phyloP scores from a whole-genome alignment of 2,329 filamentous ascomycete genomes.

The Ceratocystis lukuohia region DNA sequence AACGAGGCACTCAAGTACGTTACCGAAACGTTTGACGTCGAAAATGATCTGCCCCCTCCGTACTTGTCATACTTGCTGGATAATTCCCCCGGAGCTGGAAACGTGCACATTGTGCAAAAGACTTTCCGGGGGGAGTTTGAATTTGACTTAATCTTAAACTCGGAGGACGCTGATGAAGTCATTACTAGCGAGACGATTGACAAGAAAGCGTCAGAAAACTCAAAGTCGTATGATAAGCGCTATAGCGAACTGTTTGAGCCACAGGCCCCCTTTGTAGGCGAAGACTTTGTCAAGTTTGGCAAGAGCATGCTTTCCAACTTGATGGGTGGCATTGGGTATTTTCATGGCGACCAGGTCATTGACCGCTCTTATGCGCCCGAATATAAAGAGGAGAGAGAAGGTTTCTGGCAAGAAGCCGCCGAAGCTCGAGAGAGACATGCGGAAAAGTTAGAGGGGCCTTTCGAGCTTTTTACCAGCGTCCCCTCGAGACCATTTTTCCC shows the following conservation, averaged over 20 bases:
- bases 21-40: slow-evolving; percentile 36
- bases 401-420: slow-evolving; percentile 86
- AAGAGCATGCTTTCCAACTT: slow-evolving; percentile 90
- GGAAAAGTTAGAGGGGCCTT: slow-evolving; percentile 64
- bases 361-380: slow-evolving; percentile 85
- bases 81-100: slow-evolving; percentile 57
- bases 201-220: slow-evolving; percentile 51
- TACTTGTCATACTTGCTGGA: slow-evolving; percentile 72
- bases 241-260: slow-evolving; percentile 59
- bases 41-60: slow-evolving; percentile 65
- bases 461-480: slow-evolving; percentile 79
- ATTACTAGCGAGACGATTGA: slow-evolving; percentile 51
- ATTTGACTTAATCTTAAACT: slow-evolving; percentile 76
- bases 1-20: slow-evolving; percentile 38
- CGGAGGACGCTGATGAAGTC: slow-evolving; percentile 50
- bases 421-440: slow-evolving; percentile 57
- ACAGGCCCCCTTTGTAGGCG: slow-evolving; percentile 58
- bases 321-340: slow-evolving; percentile 88
- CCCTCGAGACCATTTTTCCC: slow-evolving; percentile 94
- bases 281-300: slow-evolving; percentile 65
- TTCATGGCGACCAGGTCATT: slow-evolving; percentile 75
- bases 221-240: slow-evolving; percentile 56
- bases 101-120: slow-evolving; percentile 81
- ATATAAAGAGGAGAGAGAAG: slow-evolving; percentile 89
- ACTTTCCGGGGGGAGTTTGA: slow-evolving; percentile 81